phyloP scores from a whole-genome alignment of 202 grass and related monocot species.

The Carex arenaria region DNA sequence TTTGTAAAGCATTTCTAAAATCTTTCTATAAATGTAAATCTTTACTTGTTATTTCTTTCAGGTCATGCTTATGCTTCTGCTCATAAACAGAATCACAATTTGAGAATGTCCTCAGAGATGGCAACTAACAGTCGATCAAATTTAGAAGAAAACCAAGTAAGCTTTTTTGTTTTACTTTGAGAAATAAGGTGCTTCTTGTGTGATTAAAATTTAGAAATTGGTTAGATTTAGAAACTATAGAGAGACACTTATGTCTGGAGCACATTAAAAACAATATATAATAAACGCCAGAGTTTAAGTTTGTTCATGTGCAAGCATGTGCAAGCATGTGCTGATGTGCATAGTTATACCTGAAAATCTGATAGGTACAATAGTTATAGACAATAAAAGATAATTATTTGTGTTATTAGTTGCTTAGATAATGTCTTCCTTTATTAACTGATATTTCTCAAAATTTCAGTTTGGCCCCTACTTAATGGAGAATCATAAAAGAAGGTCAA shows the following conservation, averaged over 20 bases:
- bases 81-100: conserved; percentile 11
- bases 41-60: not conserved
- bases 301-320: not conserved
- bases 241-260: not conserved
- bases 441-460: conserved; percentile 16
- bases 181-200: not conserved
- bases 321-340: not conserved
- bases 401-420: not conserved
- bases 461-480: conserved; percentile 1
- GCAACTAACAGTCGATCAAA: not conserved
- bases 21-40: not conserved
- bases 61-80: conserved; percentile 10
- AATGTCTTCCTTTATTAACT: not conserved
- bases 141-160: conserved; percentile 25
- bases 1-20: not conserved
- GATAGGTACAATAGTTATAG: too few species aligned
- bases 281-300: not conserved
- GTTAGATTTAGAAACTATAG: not conserved
- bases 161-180: not conserved
- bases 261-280: not conserved
- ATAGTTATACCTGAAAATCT: not conserved
- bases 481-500: conserved; percentile 7
- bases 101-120: not conserved
- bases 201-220: not conserved
- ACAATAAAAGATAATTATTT: not conserved